Percentiles rank a stretch among this genome's conserved stretches.
These are phyloP conservation scores for Coriolopsis trogii DNA, from an alignment of 1,284 basidiomycete genomes.

Conservation along the genomic window DNA sequence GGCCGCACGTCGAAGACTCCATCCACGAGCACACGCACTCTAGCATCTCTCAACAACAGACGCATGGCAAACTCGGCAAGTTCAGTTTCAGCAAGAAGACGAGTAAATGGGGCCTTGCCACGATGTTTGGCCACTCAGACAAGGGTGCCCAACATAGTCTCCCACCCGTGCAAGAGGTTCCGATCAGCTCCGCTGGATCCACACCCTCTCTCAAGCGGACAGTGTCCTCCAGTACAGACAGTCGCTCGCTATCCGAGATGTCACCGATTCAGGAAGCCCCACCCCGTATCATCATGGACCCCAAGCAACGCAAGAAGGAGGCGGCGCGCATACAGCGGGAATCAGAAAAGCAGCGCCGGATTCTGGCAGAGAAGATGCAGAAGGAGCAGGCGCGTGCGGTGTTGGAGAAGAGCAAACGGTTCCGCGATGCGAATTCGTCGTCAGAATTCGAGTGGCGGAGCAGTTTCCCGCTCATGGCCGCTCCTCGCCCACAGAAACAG, in stretches of 20 bases:
- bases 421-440: constrained; percentile 55
- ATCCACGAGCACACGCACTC: constrained; percentile 31
- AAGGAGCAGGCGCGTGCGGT: constrained; percentile 93
- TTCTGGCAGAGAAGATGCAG: constrained; percentile 72
- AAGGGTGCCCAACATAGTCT: constrained; percentile 60
- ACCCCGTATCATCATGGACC: constrained; percentile 47
- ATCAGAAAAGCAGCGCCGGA: constrained; percentile 86
- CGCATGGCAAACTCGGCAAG: constrained; percentile 53
- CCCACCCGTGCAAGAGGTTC: constrained; percentile 72
- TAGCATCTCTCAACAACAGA: constrained; percentile 38
- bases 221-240: constrained; percentile 80
- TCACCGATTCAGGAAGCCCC: constrained; percentile 43
- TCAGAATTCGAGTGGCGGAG: constrained; percentile 65
- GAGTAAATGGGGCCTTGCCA: constrained; percentile 60
- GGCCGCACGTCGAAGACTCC: constrained; percentile 46
- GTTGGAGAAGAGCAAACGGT: constrained; percentile 87
- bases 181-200: constrained; percentile 51
- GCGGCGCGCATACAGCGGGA: constrained; percentile 84
- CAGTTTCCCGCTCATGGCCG: constrained; percentile 39
- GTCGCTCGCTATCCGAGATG: constrained; percentile 60
- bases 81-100: constrained; percentile 68
- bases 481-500: constrained; percentile 51
- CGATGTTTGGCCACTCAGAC: constrained; percentile 78
- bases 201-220: constrained; percentile 82
- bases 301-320: constrained; percentile 90